These are phyloP conservation scores for Vanrija humicola DNA, from an alignment of 1,284 basidiomycete species.

Conservation along the genomic window DNA sequence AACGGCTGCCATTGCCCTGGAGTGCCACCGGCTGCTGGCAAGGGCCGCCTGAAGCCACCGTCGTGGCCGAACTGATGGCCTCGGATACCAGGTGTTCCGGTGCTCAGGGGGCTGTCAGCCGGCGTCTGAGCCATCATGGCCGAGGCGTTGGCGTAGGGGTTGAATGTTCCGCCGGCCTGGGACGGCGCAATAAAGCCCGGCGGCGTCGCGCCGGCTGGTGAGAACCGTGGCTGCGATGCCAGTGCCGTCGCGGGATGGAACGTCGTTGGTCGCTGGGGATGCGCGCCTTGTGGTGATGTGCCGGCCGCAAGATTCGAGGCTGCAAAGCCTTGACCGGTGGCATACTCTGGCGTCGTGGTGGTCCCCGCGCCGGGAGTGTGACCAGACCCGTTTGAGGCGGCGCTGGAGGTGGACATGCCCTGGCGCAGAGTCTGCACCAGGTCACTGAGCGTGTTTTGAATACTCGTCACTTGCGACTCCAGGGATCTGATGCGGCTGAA, in stretches of 20 bases:
- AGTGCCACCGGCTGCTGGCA: not conserved
- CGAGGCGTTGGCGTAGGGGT: conserved; percentile 2
- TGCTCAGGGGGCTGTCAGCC: conserved; percentile 1
- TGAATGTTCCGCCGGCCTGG: conserved; percentile 4
- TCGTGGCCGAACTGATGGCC: not conserved
- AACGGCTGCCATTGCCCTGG: conserved; percentile 7
- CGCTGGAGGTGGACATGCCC: conserved; percentile 22
- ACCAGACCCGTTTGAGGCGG: conserved; percentile 23
- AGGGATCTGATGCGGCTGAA: conserved; percentile 79
- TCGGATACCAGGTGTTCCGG: not conserved
- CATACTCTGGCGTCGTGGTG: conserved; percentile 21
- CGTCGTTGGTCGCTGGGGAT: not conserved
- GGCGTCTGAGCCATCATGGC: not conserved
- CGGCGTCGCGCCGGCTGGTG: not conserved
- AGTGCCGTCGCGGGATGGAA: conserved; percentile 9
- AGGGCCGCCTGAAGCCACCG: not conserved
- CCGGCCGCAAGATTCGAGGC: not conserved
- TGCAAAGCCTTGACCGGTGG: not conserved
- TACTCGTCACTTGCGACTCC: conserved; percentile 75
- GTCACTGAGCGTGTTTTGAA: conserved; percentile 72
- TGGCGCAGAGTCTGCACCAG: conserved; percentile 57
- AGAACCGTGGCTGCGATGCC: conserved; percentile 2
- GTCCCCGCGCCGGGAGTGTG: conserved; percentile 18
- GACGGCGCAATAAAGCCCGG: not conserved
- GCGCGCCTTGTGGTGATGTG: not conserved